Evolutionary conservation across 768 basidiomycete genomes (phyloP).

Genomic region (Auricularia cornea): DNA sequence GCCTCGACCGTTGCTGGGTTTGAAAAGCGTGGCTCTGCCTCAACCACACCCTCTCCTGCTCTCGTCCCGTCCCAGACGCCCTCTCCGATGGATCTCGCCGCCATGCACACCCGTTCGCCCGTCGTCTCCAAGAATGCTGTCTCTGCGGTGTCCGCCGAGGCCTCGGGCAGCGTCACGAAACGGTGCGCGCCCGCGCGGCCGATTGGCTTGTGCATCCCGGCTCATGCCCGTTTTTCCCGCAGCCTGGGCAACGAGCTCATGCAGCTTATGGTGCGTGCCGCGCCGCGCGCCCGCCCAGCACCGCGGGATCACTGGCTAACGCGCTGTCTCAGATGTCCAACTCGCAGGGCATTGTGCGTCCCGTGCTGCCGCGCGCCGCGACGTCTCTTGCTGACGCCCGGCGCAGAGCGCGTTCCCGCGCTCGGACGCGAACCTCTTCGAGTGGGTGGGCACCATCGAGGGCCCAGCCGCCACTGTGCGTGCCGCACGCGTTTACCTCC

Average conservation of each 20-base stretch:
- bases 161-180: constrained; percentile 75
- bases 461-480: constrained; percentile 69
- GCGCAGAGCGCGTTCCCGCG: constrained; percentile 82
- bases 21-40: neutral
- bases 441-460: constrained; percentile 86
- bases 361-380: neutral
- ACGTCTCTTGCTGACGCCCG: neutral
- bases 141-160: constrained; percentile 44
- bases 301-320: neutral
- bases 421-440: constrained; percentile 77
- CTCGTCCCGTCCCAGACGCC: neutral
- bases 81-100: neutral
- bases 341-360: constrained; percentile 75
- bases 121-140: constrained; percentile 40
- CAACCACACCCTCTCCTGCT: neutral
- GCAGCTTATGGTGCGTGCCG: constrained; percentile 67
- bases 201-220: neutral
- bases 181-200: constrained; percentile 36
- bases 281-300: neutral
- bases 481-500: constrained; percentile 6
- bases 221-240: constrained; percentile 19
- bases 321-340: constrained; percentile 62
- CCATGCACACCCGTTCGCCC: neutral
- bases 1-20: no score
- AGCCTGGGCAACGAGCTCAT: constrained; percentile 77